Base-by-base conservation (phyloP, 2,329 filamentous ascomycete genomes). In the Paradendryphiella salina region DNA sequence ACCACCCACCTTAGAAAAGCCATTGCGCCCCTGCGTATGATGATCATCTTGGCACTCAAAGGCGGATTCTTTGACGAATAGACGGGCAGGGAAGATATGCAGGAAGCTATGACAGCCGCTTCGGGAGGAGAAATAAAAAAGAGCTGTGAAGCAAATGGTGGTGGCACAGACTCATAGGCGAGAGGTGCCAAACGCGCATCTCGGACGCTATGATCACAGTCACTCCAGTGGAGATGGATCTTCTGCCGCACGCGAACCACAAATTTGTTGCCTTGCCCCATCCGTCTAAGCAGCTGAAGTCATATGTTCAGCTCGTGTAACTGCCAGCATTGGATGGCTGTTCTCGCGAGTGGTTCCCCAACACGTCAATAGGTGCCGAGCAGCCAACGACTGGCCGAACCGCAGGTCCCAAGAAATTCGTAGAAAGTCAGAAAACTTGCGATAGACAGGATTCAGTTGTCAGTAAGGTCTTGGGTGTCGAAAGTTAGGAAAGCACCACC, bases 401-500 rank as follows among this genome's bases (percentile, higher is more conserved):
- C 28, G 11, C 15, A 38, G 23, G 11, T 33, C 5, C 26, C 17
- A 17, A 13, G 18, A 5, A 28, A 44, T 13, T 11, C 28, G n/a
- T 26, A 17, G 7, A 32, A 21, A 14, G 8, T n/a, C 14, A 17
- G 15, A 29, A 11, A 15, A 23, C 10, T 20, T 5, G 33, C 8
- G 49, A 46, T 15, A 43, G 21, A 46, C 49, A 29, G 51, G 53
- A 50, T 47, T 8, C 37, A 34, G 49, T 36, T 37, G 26, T 32
- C 42, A 52, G 45, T 46, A 45, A 33, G 50, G 57, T 50, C 42
- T 45, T 26, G 37, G 20, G 50, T 34, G 40, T 44, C 23, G 46
- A 43, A 52, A 36, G 41, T 57, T 49, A 57, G 57, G 59, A 55
- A 50, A 50, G 59, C 64, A 62, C 55, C 63, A 65, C 65, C 65